Base-by-base conservation (phyloP, 1,139 yeast species). In the Kluyveromyces marxianus region DNA sequence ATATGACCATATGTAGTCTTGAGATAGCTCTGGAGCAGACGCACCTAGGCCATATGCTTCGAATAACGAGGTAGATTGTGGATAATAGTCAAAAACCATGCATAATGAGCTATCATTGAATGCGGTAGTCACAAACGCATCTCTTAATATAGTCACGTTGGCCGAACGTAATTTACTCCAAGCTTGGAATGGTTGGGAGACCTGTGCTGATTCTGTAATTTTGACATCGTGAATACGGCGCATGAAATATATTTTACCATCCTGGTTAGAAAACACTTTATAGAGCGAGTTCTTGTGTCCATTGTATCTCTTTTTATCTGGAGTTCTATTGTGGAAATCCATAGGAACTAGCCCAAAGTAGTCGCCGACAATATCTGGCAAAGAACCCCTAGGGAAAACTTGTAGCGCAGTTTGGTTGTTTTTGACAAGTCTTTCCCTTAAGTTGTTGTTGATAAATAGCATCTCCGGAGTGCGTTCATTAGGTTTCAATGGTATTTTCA, bases 281-380 rank as follows among this genome's bases (percentile, higher is more conserved):
- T 83, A 92, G 14, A 84, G 69, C 44, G 84, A 73, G 44, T 82
- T 77, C 3, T 76, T 72, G 48, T 77, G 74, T 0, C 83, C 84
- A 25, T 46, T 40, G 69, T 81, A 85, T 24, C 77, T 72, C 48
- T 74, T 72, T 4, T 77, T 73, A 32, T 49, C 52, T 10, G 50
- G 46, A 25, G 66, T 68, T 45, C 69, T 71, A 44, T 81, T 85
- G 25, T 75, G 73, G 47, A 62, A 64, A 62, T 89, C 96, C 44
- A 92, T 72, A 2, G 97, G 96, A 34, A 85, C 92, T 49, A 92
- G 71, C 21, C 94, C 83, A 66, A 88, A 96, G 66, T 89, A 92
- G 14, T 75, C 79, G 49, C 83, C 84, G n/a, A 92, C 84, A 52
- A 78, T 77, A 33, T 58, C 59, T 4, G 68, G 68, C 31, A 62